Evolutionary conservation across 2,329 filamentous ascomycete species (phyloP).

Genomic region (Karstenula rhodostoma): DNA sequence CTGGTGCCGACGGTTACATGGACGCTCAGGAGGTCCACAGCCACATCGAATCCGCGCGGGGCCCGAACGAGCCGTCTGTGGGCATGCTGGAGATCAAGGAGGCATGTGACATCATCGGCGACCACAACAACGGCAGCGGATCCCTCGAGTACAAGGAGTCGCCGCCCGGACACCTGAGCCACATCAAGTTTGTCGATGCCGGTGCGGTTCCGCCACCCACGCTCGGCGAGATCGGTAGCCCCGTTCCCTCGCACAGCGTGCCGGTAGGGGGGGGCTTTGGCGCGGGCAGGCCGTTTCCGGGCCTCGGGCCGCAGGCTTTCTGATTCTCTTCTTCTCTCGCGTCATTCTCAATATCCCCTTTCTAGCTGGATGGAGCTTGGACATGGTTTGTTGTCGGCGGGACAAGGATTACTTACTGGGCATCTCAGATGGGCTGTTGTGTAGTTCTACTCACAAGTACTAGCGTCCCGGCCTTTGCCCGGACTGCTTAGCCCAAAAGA

Average conservation of each 20-base stretch:
- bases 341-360: slow-evolving; percentile 23
- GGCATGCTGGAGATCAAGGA: slow-evolving; percentile 76
- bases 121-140: slow-evolving; percentile 82
- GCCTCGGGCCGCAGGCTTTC: slow-evolving; percentile 43
- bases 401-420: slow-evolving; percentile 4
- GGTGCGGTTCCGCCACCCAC: slow-evolving; percentile 34
- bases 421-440: slow-evolving; percentile 14
- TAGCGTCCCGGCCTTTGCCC: neutral
- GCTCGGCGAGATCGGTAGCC: slow-evolving; percentile 59
- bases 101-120: slow-evolving; percentile 92
- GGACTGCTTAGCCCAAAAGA: slow-evolving; percentile 15
- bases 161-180: slow-evolving; percentile 46
- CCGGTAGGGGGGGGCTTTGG: slow-evolving; percentile 43
- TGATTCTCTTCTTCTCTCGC: slow-evolving; percentile 21
- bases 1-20: slow-evolving; percentile 70
- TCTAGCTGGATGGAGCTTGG: slow-evolving; percentile 14
- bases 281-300: slow-evolving; percentile 38
- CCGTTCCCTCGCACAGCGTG: slow-evolving; percentile 53
- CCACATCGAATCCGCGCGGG: slow-evolving; percentile 72
- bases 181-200: slow-evolving; percentile 54
- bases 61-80: slow-evolving; percentile 64
- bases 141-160: slow-evolving; percentile 75
- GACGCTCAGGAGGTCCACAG: slow-evolving; percentile 69
- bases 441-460: slow-evolving; percentile 6
- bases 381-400: slow-evolving; percentile 13